Base-by-base conservation (phyloP, 768 basidiomycete species). In the Agrocybe pediades region DNA sequence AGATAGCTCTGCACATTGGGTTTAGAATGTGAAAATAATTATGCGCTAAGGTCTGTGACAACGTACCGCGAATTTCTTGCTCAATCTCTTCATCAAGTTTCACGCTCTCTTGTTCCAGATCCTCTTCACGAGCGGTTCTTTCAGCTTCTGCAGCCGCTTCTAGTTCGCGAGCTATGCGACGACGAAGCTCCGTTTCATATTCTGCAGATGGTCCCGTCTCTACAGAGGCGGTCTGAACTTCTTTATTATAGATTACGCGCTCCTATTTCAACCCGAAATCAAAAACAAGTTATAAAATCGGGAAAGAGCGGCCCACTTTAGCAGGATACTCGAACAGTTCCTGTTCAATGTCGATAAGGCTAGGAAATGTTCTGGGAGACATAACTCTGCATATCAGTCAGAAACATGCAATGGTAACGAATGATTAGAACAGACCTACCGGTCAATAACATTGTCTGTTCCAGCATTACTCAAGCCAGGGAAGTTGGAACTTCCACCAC, bases 311-410 rank as follows among this genome's bases (percentile, higher is more conserved):
- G 62, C 75, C 43, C 51, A 92, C 94, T 76, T 89, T 92, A 63
- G 88, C 85, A 2, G 94, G 94, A 9, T 95, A 73, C 62, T 95
- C 94, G 60, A 92, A 96, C 5, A 97, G 73, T 65, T 97, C 95
- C 63, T 92, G 87, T 58, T 94, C 90, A 16, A 91, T 79, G 59
- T 96, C 92, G 46, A 96, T 82, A n/a, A 94, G 78, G 64, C 92
- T 91, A n/a, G 82, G 81, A 40, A 85, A 74, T 25, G 81, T 77
- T 40, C 88, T 79, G 9, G 87, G 85, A 4, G 81, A 84, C 63
- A 90, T 74, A 41, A 75, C 74, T 53, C 88, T 90, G 20, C 42
- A 58, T 40, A 46, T n/a, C 46, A 20, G 21, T 21, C 41, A 59
- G 46, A 30, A 27, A 41, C 23, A 23, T 30, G 58, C 50, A 9